Conservation (phyloP, 208 protist genomes). For the Sergeia podlipaevii region DNA sequence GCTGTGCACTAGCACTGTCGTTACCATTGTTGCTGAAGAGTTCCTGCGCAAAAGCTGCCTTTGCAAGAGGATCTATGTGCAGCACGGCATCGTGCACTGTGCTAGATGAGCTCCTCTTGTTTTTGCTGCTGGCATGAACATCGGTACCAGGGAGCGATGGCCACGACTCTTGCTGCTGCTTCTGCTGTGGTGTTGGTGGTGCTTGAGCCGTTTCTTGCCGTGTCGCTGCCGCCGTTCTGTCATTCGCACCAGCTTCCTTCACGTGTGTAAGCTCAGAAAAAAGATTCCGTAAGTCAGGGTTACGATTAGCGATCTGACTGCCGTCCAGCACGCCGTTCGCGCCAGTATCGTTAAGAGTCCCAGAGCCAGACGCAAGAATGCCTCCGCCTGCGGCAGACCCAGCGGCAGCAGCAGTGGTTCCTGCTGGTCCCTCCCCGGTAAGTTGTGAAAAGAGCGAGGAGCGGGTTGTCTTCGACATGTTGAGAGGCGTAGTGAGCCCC, state of each 20-base stretch:
- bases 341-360: too few species aligned
- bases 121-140: conserved; percentile 2
- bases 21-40: too few species aligned
- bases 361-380: too few species aligned
- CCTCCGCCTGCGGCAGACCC: too few species aligned
- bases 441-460: background rate
- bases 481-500: background rate
- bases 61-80: background rate
- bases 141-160: background rate
- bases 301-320: background rate
- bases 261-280: background rate
- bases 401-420: too few species aligned
- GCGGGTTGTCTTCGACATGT: background rate
- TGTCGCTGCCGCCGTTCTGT: too few species aligned
- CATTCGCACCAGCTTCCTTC: too few species aligned
- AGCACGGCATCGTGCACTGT: background rate
- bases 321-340: too few species aligned
- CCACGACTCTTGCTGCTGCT: background rate
- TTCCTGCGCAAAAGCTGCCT: too few species aligned
- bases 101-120: too few species aligned
- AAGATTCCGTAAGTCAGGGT: background rate
- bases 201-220: too few species aligned
- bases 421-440: background rate
- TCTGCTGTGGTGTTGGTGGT: background rate
- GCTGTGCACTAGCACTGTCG: too few species aligned